Evolutionary conservation across 495 filamentous ascomycete genomes (phyloP), one percentile per base, ranked within the genome.

Genomic region (Lepidopterella palustris): DNA sequence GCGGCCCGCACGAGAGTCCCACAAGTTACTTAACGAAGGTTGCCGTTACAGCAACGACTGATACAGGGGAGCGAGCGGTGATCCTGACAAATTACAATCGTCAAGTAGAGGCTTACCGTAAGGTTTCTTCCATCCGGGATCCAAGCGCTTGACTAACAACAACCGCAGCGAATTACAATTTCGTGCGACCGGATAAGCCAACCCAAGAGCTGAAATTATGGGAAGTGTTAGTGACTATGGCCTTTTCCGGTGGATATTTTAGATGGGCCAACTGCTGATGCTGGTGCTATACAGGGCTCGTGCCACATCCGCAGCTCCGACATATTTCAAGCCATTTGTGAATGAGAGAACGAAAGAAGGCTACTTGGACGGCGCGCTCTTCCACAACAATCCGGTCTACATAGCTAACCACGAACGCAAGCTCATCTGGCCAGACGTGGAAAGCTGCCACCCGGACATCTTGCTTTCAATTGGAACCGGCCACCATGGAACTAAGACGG

Each of bases 1-100:
- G 77, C 1, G 72, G 65, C n/a, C 59, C 60, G 29, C 59, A 68
- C 31, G 57, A 69, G 15, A 67, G 68, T 3, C 40, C 45, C 1
- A 50, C 68, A n/a, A 66, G 58, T 4, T 67, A 68, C 1, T 50
- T 57, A 5, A 26, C 65, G 1, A 77, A 76, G 26, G 76, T 82
- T 8, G 76, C 78, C 0, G 72, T 82, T 1, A 75, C 73, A 8
- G 60, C 74, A 21, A 76, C 75, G 6, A 69, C 68, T 6, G 63
- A 10, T 54, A 69, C 25, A 69, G 71, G 39, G 55, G 65, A 21
- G 51, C 71, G 48, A 47, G 47, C 72, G 20, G 53, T 75, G 28
- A 62, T 78, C 3, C 64, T 82, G 15, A 68, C 76, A 4, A 82
- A 81, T 28, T 81, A 82, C 52, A 80, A 76, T 56, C 74, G 70